Percentiles rank a stretch among this genome's conserved stretches.
phyloP scores from a whole-genome alignment of 2,329 filamentous ascomycete genomes.

The Fusarium fujikuroi region DNA sequence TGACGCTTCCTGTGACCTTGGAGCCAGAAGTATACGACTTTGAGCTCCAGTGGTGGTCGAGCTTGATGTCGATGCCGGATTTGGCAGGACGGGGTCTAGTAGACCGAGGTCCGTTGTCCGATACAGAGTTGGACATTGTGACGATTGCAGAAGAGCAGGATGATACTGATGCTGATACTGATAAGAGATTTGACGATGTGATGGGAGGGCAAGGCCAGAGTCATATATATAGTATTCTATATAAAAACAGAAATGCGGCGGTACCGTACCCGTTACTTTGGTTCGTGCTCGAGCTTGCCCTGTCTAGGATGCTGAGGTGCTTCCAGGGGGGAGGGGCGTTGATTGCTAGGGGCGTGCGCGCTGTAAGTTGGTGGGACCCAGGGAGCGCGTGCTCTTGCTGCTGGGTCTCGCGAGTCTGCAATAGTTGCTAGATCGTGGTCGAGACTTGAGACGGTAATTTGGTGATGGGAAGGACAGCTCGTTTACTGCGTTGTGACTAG shows the following conservation, averaged over 20 bases:
- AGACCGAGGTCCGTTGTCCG: constrained; percentile 40
- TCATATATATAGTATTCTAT: constrained; percentile 42
- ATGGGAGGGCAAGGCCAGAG: constrained; percentile 25
- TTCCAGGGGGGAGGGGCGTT: constrained; percentile 36
- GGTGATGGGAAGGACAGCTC: constrained; percentile 11
- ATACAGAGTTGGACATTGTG: constrained; percentile 41
- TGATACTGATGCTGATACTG: constrained; percentile 30
- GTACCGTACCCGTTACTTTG: constrained; percentile 40
- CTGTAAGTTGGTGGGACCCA: constrained; percentile 10
- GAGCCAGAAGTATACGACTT: constrained; percentile 68
- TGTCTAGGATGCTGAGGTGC: constrained; percentile 34
- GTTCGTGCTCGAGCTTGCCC: constrained; percentile 33
- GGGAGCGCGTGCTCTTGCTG: constrained; percentile 29
- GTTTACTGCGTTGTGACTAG: background rate
- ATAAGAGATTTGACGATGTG: constrained; percentile 29
- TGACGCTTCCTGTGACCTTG: constrained; percentile 60
- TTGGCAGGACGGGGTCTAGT: constrained; percentile 34
- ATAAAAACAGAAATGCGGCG: constrained; percentile 26
- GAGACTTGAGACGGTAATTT: constrained; percentile 30
- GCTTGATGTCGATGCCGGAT: constrained; percentile 58
- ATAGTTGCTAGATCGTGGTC: constrained; percentile 34
- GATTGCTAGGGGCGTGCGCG: constrained; percentile 14
- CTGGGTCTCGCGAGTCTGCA: constrained; percentile 34
- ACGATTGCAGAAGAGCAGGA: constrained; percentile 29
- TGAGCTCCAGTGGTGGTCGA: constrained; percentile 64